A percentile compares a stretch with the other conserved stretches of the same genome.
phyloP scores from a whole-genome alignment of 257 asterid species.

The Jacaranda mimosifolia region DNA sequence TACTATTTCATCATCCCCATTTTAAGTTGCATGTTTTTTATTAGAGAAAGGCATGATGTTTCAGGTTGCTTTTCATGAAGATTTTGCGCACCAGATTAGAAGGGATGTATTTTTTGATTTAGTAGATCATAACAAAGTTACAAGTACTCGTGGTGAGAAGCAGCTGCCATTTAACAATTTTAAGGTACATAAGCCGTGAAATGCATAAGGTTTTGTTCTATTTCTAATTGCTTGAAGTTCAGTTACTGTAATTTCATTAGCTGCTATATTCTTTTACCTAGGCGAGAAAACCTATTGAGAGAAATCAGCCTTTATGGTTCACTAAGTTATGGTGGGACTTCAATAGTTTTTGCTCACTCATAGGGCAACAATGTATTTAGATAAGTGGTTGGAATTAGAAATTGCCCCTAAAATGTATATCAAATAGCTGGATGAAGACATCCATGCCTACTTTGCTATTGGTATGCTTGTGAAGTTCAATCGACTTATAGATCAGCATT shows the following conservation, averaged over 20 bases:
- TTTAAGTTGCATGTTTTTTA: not conserved
- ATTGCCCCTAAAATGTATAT: too few species aligned
- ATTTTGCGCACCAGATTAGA: conserved; percentile 40
- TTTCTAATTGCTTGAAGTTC: conserved; percentile 7
- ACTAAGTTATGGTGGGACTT: too few species aligned
- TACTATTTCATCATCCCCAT: not conserved
- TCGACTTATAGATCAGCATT: too few species aligned
- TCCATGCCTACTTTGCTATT: too few species aligned
- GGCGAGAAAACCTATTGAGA: too few species aligned
- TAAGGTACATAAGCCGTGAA: conserved; percentile 36
- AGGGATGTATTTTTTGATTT: conserved; percentile 41
- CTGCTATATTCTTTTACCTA: too few species aligned
- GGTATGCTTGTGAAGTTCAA: too few species aligned
- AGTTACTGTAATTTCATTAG: not conserved
- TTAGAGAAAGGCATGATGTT: not conserved
- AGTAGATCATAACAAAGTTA: conserved; percentile 44
- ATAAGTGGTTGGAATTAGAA: too few species aligned
- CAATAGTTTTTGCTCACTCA: too few species aligned
- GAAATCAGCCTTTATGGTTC: not conserved
- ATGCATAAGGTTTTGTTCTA: too few species aligned
- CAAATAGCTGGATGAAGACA: too few species aligned
- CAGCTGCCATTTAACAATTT: conserved; percentile 34
- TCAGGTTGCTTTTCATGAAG: conserved; percentile 44
- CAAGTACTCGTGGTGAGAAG: conserved; percentile 34
- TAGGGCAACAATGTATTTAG: too few species aligned